phyloP scores from a whole-genome alignment of 441 rosid genomes.

The Melastoma candidum region DNA sequence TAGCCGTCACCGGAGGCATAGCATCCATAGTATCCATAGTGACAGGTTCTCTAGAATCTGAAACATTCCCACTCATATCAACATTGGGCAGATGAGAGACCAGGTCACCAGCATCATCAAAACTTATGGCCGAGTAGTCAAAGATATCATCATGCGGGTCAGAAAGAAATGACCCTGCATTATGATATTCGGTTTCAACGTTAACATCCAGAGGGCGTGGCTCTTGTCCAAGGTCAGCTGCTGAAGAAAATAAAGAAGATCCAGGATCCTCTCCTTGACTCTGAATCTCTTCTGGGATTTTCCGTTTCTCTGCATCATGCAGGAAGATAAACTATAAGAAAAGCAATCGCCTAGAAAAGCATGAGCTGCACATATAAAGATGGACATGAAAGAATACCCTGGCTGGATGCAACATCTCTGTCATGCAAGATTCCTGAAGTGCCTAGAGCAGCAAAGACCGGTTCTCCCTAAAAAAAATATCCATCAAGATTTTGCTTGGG shows the following conservation, averaged over 20 bases:
- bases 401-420: no score
- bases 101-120: conserved; percentile 21
- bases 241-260: conserved; percentile 11
- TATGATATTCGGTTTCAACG: conserved; percentile 20
- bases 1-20: no score
- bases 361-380: conserved; percentile 3
- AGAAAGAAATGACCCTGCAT: conserved; percentile 29
- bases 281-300: conserved; percentile 38
- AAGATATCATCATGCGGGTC: conserved; percentile 20
- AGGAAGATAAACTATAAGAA: conserved; percentile 15
- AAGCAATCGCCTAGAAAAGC: not conserved
- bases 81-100: conserved; percentile 19
- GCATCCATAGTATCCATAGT: not conserved
- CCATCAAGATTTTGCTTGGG: conserved; percentile 1
- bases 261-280: conserved; percentile 15
- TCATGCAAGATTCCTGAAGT: no score
- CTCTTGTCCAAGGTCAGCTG: conserved; percentile 19
- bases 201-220: conserved; percentile 15
- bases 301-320: conserved; percentile 23
- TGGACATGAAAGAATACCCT: not conserved
- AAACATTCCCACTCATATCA: not conserved
- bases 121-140: conserved; percentile 27
- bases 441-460: no score
- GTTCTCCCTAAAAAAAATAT: no score
- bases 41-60: not conserved